Conservation (phyloP, 1,284 basidiomycete genomes). For the Malassezia restricta region DNA sequence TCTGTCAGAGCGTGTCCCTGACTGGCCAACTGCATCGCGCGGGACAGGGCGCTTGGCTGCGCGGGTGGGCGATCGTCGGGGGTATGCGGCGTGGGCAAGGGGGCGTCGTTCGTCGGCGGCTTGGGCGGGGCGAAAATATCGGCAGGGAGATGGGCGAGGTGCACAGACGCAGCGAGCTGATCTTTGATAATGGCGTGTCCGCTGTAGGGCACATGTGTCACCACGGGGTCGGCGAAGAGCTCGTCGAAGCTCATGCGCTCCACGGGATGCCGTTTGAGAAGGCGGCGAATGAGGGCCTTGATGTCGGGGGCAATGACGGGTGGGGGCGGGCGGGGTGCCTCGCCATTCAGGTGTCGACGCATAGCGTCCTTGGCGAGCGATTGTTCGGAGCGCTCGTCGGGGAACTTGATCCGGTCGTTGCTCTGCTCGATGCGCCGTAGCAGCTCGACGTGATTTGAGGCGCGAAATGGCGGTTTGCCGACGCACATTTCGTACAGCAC, state of each 20-base stretch:
- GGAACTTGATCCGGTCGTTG: conserved; percentile 57
- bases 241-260: conserved; percentile 82
- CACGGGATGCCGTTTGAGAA: conserved; percentile 71
- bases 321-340: conserved; percentile 28
- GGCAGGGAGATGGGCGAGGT: not conserved
- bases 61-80: not conserved
- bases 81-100: not conserved
- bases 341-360: conserved; percentile 28
- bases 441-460: conserved; percentile 89
- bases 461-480: conserved; percentile 84
- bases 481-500: conserved; percentile 92
- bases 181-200: conserved; percentile 25
- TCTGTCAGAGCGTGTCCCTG: not conserved
- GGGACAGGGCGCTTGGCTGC: conserved; percentile 50
- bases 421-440: conserved; percentile 82
- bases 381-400: conserved; percentile 55
- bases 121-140: not conserved
- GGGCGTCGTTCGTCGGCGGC: not conserved
- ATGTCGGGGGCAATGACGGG: conserved; percentile 63
- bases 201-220: conserved; percentile 8
- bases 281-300: conserved; percentile 69
- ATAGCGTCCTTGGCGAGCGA: conserved; percentile 31
- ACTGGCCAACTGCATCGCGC: conserved; percentile 50
- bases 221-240: conserved; percentile 57
- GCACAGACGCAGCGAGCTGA: not conserved